Evolutionary conservation across 352 stramenopile species (phyloP).

Genomic region (Pythium utonaiense): DNA sequence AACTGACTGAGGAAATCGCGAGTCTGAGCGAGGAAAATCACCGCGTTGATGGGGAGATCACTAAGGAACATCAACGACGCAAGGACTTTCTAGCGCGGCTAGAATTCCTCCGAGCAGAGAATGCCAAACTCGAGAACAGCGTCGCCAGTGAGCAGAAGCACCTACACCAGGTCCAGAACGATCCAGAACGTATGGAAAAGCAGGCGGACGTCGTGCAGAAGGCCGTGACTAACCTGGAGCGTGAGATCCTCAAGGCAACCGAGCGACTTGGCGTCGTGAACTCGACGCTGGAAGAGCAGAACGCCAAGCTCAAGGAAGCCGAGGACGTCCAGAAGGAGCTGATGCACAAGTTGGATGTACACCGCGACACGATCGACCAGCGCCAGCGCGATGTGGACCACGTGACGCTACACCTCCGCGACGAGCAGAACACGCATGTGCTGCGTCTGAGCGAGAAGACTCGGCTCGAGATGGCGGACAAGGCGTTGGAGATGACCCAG

Average conservation of each 20-base stretch:
- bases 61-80: conserved; percentile 65
- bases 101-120: conserved; percentile 60
- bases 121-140: conserved; percentile 50
- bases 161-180: conserved; percentile 55
- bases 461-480: conserved; percentile 59
- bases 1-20: conserved; percentile 64
- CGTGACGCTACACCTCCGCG: conserved; percentile 79
- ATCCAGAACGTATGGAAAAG: conserved; percentile 82
- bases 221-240: conserved; percentile 64
- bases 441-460: conserved; percentile 68
- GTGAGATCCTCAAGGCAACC: conserved; percentile 56
- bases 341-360: conserved; percentile 83
- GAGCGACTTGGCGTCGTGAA: conserved; percentile 38
- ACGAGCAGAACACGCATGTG: conserved; percentile 83
- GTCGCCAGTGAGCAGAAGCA: conserved; percentile 53
- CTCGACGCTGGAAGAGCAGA: conserved; percentile 35
- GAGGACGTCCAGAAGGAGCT: conserved; percentile 81
- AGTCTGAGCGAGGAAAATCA: conserved; percentile 65
- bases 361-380: conserved; percentile 89
- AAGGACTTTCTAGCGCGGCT: conserved; percentile 54
- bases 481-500: conserved; percentile 40
- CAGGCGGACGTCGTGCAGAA: conserved; percentile 83
- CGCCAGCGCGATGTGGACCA: conserved; percentile 89
- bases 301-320: conserved; percentile 57
- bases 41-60: conserved; percentile 63